A percentile compares a stretch with the other conserved stretches of the same genome.
These are phyloP conservation scores for Pyrenula aspistea DNA, from an alignment of 495 filamentous ascomycete species.

Conservation along the genomic window DNA sequence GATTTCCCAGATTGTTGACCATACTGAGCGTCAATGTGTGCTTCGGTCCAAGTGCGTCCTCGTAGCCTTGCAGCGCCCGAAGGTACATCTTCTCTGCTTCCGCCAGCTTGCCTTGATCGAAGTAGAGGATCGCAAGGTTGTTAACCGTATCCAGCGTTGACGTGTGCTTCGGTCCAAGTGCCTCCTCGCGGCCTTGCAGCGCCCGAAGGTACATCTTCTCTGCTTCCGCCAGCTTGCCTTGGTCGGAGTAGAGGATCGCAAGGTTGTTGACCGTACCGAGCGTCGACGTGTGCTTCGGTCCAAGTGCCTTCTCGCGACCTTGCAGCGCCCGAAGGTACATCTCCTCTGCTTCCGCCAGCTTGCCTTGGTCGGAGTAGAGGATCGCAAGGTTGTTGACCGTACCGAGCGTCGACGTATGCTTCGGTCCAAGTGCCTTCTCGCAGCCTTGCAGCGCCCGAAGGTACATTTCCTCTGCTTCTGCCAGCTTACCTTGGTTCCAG, in stretches of 20 bases:
- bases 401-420: constrained; percentile 12
- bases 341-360: constrained; percentile 11
- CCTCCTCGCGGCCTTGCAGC: constrained; percentile 7
- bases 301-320: constrained; percentile 17
- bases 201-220: constrained; percentile 8
- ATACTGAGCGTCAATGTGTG: not conserved
- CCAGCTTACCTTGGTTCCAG: constrained; percentile 4
- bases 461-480: constrained; percentile 11
- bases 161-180: constrained; percentile 4
- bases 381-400: constrained; percentile 7
- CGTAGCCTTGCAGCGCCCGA: not conserved
- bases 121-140: constrained; percentile 6
- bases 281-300: constrained; percentile 13
- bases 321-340: constrained; percentile 15
- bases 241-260: constrained; percentile 4
- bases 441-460: constrained; percentile 15
- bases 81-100: not conserved
- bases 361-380: constrained; percentile 6
- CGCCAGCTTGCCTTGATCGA: constrained; percentile 3
- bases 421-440: constrained; percentile 15
- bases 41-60: not conserved
- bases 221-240: constrained; percentile 12
- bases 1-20: not conserved
- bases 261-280: constrained; percentile 8
- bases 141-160: constrained; percentile 1